phyloP scores from a whole-genome alignment of 441 rosid species.

The Croton laevigatus region DNA sequence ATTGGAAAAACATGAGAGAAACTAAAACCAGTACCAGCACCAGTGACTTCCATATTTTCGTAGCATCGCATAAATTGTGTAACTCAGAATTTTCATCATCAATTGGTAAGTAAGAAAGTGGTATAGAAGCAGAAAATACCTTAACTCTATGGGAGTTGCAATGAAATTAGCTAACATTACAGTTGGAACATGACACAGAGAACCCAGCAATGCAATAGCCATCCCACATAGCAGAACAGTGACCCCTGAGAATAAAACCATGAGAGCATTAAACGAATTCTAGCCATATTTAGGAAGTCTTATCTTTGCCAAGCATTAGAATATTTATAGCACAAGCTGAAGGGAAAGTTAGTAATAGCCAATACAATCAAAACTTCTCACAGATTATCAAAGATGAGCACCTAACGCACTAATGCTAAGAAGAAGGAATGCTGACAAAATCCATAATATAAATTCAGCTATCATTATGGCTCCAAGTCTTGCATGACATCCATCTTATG shows the following conservation, averaged over 20 bases:
- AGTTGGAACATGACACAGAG: constrained; percentile 76
- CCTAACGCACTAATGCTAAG: not conserved
- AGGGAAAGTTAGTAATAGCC: not conserved
- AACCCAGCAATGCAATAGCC: constrained; percentile 71
- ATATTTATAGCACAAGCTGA: not conserved
- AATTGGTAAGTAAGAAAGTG: constrained; percentile 1
- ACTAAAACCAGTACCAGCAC: not conserved
- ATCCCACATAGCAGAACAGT: constrained; percentile 79
- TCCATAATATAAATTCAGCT: not conserved
- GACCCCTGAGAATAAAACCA: constrained; percentile 48
- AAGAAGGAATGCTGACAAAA: not conserved
- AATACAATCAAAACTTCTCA: not conserved
- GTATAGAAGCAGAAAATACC: constrained; percentile 34
- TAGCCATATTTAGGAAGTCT: not conserved
- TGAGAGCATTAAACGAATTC: not conserved
- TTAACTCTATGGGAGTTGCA: constrained; percentile 81
- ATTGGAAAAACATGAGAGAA: not conserved
- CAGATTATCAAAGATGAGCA: not conserved
- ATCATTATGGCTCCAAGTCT: not conserved
- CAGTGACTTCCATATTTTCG: not conserved
- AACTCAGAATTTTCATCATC: not conserved
- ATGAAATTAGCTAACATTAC: constrained; percentile 81
- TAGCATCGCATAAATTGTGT: too few relatives aligned
- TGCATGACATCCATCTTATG: not conserved
- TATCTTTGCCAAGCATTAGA: not conserved